These are phyloP conservation scores for Microcyclospora tardicrescens DNA, from an alignment of 2,329 filamentous ascomycete species.

Conservation along the genomic window DNA sequence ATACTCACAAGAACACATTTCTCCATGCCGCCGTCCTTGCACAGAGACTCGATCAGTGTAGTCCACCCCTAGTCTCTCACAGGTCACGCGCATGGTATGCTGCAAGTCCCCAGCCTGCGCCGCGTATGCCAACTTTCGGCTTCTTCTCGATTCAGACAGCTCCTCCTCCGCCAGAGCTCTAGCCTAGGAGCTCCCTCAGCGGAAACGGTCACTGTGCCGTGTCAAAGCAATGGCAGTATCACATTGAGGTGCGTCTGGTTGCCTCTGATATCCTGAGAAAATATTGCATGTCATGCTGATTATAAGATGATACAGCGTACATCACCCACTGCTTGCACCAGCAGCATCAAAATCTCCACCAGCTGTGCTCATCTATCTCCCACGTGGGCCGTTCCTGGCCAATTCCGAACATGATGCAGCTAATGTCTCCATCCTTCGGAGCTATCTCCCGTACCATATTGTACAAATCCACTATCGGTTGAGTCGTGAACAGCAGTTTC, in stretches of 20 bases:
- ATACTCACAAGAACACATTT: too few relatives aligned
- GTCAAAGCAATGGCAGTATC: slow-evolving; percentile 31
- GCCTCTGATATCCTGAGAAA: too few relatives aligned
- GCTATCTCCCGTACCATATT: slow-evolving; percentile 26
- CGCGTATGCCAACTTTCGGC: too few relatives aligned
- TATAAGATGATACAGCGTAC: slow-evolving; percentile 7
- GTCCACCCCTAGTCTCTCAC: too few relatives aligned
- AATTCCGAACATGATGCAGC: slow-evolving; percentile 19
- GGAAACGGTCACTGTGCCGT: slow-evolving; percentile 22
- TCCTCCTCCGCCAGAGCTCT: too few relatives aligned
- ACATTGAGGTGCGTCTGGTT: slow-evolving; percentile 24
- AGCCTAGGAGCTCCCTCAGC: background rate
- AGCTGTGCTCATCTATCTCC: slow-evolving; percentile 27
- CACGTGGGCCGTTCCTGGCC: slow-evolving; percentile 27
- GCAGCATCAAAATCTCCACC: slow-evolving; percentile 11
- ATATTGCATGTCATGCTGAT: background rate
- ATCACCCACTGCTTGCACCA: slow-evolving; percentile 11
- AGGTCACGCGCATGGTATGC: too few relatives aligned
- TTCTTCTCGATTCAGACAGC: too few relatives aligned
- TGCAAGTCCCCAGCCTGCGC: too few relatives aligned
- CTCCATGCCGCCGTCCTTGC: too few relatives aligned
- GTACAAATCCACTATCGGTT: slow-evolving; percentile 35
- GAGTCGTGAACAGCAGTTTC: slow-evolving; percentile 25
- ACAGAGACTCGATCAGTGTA: too few relatives aligned
- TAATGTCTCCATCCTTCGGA: slow-evolving; percentile 22